phyloP scores from a whole-genome alignment of 208 protist genomes.

The Leishmania gerbilli region DNA sequence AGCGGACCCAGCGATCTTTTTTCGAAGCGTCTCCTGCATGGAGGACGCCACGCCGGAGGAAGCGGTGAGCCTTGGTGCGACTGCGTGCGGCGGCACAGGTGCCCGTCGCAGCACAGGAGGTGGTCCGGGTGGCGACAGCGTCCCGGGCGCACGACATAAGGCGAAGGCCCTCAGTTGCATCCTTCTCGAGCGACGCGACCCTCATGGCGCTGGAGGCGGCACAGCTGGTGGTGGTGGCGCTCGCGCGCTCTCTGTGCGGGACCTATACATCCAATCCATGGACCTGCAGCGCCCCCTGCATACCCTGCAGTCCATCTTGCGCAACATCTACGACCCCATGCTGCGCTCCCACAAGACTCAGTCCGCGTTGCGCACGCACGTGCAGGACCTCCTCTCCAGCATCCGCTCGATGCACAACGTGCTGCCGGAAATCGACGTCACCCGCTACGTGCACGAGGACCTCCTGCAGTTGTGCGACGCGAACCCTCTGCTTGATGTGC shows the following conservation, averaged over 20 bases:
- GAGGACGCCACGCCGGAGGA: slow-evolving; percentile 10
- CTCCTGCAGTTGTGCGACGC: slow-evolving; percentile 71
- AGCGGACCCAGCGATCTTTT: slow-evolving; percentile 34
- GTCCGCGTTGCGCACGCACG: slow-evolving; percentile 46
- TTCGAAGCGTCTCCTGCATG: slow-evolving; percentile 19
- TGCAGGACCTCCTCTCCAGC: slow-evolving; percentile 77
- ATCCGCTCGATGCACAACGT: slow-evolving; percentile 60
- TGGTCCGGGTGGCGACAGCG: background rate
- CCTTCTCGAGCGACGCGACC: slow-evolving; percentile 22
- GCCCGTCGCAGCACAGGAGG: background rate
- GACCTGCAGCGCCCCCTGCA: slow-evolving; percentile 64
- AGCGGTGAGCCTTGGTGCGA: slow-evolving; percentile 2
- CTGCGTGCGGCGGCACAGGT: background rate
- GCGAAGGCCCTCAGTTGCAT: slow-evolving; percentile 31
- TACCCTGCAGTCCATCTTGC: slow-evolving; percentile 58
- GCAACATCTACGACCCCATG: slow-evolving; percentile 78
- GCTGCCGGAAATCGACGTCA: slow-evolving; percentile 68
- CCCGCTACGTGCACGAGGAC: slow-evolving; percentile 70
- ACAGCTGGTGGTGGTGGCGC: background rate
- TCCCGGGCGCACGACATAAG: background rate
- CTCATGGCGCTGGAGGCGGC: too few relatives aligned
- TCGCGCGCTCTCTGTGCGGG: slow-evolving; percentile 38
- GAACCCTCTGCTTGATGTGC: slow-evolving; percentile 62
- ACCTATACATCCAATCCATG: slow-evolving; percentile 71
- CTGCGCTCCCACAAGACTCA: slow-evolving; percentile 45